These are phyloP conservation scores for Rhododendron henanense DNA, from an alignment of 148 eudicot genomes.

Conservation along the genomic window DNA sequence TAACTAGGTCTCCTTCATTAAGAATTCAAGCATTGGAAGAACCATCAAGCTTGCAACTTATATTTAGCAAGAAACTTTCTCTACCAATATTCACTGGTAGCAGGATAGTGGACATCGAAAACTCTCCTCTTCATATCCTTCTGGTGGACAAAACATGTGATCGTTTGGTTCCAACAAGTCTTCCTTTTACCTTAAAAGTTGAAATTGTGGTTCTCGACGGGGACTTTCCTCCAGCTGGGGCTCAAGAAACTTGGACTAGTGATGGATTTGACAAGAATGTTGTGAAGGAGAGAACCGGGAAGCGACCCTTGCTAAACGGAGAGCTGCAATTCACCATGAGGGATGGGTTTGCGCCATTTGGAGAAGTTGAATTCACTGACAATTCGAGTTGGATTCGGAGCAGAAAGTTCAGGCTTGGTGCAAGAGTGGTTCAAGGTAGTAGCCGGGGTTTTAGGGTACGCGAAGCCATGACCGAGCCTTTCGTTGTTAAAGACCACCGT, in stretches of 20 bases:
- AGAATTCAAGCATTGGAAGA: constrained; percentile 36
- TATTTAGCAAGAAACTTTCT: constrained; percentile 27
- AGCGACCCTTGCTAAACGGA: constrained; percentile 56
- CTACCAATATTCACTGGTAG: constrained; percentile 47
- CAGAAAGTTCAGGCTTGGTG: constrained; percentile 65
- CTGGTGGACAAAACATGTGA: constrained; percentile 26
- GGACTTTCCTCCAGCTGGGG: constrained; percentile 33
- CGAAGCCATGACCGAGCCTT: constrained; percentile 59
- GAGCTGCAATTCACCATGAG: constrained; percentile 44
- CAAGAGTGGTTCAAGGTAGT: constrained; percentile 34
- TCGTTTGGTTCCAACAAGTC: constrained; percentile 18
- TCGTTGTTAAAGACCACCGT: constrained; percentile 72
- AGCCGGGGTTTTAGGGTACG: constrained; percentile 22
- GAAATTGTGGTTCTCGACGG: constrained; percentile 65
- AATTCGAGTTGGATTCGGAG: constrained; percentile 81
- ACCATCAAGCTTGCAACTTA: constrained; percentile 37
- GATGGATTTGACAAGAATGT: constrained; percentile 39
- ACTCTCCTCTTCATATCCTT: constrained; percentile 36
- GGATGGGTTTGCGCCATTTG: constrained; percentile 30
- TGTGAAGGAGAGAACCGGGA: constrained; percentile 55
- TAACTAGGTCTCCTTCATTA: constrained; percentile 31
- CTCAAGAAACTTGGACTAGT: constrained; percentile 30
- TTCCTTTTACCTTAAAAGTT: constrained; percentile 38
- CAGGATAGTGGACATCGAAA: constrained; percentile 34
- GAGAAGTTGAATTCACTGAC: constrained; percentile 66